Evolutionary conservation across 106 monocot species (phyloP), one percentile per base, ranked within the genome.

Genomic region (Dendrobium huoshanense): DNA sequence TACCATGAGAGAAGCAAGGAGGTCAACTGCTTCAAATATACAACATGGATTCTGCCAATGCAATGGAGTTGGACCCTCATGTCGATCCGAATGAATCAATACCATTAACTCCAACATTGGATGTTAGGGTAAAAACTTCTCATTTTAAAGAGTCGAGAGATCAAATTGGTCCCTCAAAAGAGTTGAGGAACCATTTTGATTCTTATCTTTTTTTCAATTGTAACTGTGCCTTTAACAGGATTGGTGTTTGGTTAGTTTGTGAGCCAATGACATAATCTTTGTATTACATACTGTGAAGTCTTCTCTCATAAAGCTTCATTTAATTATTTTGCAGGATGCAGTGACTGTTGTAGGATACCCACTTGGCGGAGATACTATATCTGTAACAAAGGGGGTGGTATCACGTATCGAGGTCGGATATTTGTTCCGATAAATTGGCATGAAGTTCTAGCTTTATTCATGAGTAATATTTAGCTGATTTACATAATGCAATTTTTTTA

Each of bases 281-380:
- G 17, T 65, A 2, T 20, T 65, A 25, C 65, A 65, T 65, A 25
- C n/a, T 67, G 5, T 27, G 0, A n/a, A 2, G 15, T 40, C 9
- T 72, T 33, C 25, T 68, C 68, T 29, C 3, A 40, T 33, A 15
- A 72, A 72, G 15, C 24, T 70, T 72, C 16, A 40, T 40, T 72
- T 40, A 18, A 72, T 33, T 74, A 80, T 88, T 51, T 81, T 83
- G 78, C 85, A 97, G 97, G 97, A 97, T 84, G 65, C 97, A 18
- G 97, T 97, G 76, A 97, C 92, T 75, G 97, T 97, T 77, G 97
- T 97, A 54, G 97, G 97, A 80, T 97, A 97, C 84, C 97, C 97
- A 55, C 83, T 94, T 80, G 97, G 97, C 72, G 97, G 97, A 79
- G 94, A 97, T 78, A 97, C 94, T 13, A 97, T 97, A 76, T 97